A percentile compares a stretch with the other conserved stretches of the same genome.
These are phyloP conservation scores for Syzygium aromaticum DNA, from an alignment of 345 rosid genomes.

Conservation along the genomic window DNA sequence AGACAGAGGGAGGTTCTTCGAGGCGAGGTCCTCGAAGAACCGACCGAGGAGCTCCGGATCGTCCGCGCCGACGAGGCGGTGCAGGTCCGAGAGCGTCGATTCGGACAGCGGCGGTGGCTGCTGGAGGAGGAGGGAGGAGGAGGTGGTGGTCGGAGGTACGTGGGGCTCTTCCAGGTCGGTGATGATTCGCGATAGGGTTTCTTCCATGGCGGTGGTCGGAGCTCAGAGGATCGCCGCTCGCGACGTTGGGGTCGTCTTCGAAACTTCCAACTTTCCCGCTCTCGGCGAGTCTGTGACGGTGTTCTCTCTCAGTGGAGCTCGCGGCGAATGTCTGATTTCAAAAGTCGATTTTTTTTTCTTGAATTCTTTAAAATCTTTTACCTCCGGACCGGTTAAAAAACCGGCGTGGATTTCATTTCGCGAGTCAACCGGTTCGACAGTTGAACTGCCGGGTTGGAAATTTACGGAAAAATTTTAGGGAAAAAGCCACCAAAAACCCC, in stretches of 20 bases:
- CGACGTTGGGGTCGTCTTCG: background rate
- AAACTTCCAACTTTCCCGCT: background rate
- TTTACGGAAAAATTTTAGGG: too few species aligned
- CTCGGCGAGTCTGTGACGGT: background rate
- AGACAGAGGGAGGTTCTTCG: constrained; percentile 28
- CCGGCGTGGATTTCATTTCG: too few species aligned
- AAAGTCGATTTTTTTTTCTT: too few species aligned
- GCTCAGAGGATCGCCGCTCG: background rate
- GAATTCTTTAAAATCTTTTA: too few species aligned
- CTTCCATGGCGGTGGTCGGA: constrained; percentile 2
- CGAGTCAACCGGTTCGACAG: too few species aligned
- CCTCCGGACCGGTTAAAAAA: too few species aligned
- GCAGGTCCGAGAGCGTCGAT: constrained; percentile 43
- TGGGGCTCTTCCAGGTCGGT: constrained; percentile 19
- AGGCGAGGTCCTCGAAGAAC: constrained; percentile 42
- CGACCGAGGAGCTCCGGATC: constrained; percentile 36
- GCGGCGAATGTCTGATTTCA: too few species aligned
- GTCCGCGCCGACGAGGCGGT: constrained; percentile 26
- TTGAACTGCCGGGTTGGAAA: too few species aligned
- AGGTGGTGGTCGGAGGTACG: constrained; percentile 3
- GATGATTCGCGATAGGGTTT: constrained; percentile 15
- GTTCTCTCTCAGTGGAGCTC: too few species aligned
- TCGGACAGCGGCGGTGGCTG: background rate
- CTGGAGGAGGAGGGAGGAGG: constrained; percentile 1
- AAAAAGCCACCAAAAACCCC: too few species aligned